phyloP scores from a whole-genome alignment of 371 early-diverging fungal genomes.

The Mortierella sp. region DNA sequence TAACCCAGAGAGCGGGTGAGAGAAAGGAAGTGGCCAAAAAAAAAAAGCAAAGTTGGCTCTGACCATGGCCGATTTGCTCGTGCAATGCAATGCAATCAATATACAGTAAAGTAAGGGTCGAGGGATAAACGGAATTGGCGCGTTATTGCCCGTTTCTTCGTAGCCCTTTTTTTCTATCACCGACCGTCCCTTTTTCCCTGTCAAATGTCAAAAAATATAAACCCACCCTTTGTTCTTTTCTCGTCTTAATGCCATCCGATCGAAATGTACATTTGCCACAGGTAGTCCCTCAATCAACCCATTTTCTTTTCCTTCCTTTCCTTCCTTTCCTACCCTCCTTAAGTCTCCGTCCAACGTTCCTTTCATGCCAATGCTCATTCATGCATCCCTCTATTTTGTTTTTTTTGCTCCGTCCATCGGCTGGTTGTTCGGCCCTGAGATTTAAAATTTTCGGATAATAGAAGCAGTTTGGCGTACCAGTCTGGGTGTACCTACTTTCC shows the following conservation, averaged over 20 bases:
- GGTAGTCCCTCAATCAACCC: too few relatives aligned
- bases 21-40: not conserved
- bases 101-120: not conserved
- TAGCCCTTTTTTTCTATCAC: not conserved
- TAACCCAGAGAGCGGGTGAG: not conserved
- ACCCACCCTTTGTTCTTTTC: not conserved
- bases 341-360: not conserved
- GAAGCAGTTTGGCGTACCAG: not conserved
- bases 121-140: not conserved
- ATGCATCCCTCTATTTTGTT: not conserved
- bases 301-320: too few relatives aligned
- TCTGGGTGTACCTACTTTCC: not conserved
- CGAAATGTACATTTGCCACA: too few relatives aligned
- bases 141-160: not conserved
- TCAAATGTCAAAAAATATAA: not conserved
- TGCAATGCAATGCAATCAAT: not conserved
- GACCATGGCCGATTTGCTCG: constrained; percentile 1
- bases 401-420: not conserved
- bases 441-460: not conserved
- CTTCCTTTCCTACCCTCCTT: not conserved
- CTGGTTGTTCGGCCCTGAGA: not conserved
- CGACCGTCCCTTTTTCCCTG: not conserved
- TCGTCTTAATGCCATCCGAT: not conserved
- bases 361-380: not conserved
- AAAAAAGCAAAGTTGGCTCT: not conserved